Base-by-base conservation (phyloP, 2,329 filamentous ascomycete genomes). In the Cladorrhinum sp. region DNA sequence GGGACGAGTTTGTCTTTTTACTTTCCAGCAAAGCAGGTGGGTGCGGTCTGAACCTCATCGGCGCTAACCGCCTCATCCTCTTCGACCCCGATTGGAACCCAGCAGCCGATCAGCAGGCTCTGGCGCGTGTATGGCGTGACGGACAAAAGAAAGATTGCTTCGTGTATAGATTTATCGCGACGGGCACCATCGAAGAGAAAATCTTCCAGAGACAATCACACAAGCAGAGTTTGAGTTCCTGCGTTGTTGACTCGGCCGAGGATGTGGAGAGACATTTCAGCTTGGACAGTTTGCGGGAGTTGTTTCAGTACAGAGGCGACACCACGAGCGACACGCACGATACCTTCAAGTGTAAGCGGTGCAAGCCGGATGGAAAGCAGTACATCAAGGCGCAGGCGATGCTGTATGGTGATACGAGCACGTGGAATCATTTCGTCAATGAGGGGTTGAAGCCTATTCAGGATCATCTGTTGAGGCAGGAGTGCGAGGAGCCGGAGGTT, bases 141-240 rank as follows among this genome's bases (percentile, higher is more conserved):
- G 95, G 95, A 0, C 95, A 99, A 75, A 98, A 96, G 82, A 99
- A 99, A 73, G 95, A 99, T 71, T 99, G 95, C 71, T 99, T 99
- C 69, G 95, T 99, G 16, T 99, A 99, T 75, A 90, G 95, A n/a
- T 99, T 99, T 77, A 99, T 99, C 69, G 91, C 93, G 0, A 98
- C 96, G 0, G 95, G 95, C 3, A 97, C 93, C 0, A 99, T 99
- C 63, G 95, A 99, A 72, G 95, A 99, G 76, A 99, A 99, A 78
- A 97, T 99, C 67, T 99, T 99, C 78, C 95, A 99, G 75, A 89
- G 96, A 9, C 95, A 99, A 72, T 96, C 91, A 0, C 96, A 99
- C 80, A 99, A 99, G 76, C 95, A 99, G 76, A 96, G 92, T 7
- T 80, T 99, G 1, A 98, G 93, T 0, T 96, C 92, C 0, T 97